A percentile compares a stretch with the other conserved stretches of the same genome.
phyloP scores from a whole-genome alignment of 2,329 filamentous ascomycete species.

The Phoma sp. region DNA sequence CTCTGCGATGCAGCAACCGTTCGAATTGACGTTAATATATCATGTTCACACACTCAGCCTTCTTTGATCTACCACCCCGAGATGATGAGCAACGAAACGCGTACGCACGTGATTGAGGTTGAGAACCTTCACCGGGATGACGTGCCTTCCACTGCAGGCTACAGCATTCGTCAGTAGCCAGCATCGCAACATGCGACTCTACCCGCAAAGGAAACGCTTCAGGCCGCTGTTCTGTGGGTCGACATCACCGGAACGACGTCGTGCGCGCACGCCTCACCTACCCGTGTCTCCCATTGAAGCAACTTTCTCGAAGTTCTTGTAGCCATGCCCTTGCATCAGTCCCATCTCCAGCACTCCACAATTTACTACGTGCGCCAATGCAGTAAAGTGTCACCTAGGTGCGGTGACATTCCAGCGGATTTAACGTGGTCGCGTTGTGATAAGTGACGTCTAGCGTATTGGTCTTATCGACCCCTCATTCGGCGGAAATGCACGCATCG shows the following conservation, averaged over 20 bases:
- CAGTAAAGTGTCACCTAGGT: neutral
- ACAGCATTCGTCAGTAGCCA: neutral
- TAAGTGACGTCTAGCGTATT: neutral
- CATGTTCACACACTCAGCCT: neutral
- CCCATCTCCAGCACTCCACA: neutral
- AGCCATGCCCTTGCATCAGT: neutral
- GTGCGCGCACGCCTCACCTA: conserved; percentile 1
- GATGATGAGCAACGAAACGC: neutral
- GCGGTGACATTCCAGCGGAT: neutral
- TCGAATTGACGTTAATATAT: conserved; percentile 6
- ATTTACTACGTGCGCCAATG: neutral
- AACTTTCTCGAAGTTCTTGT: neutral
- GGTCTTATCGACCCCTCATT: neutral
- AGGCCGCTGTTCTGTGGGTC: neutral
- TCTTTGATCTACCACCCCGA: neutral
- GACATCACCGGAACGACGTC: no score
- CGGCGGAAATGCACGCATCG: neutral
- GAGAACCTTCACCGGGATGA: neutral
- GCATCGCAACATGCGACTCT: neutral
- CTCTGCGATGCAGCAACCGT: neutral
- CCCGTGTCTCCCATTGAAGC: neutral
- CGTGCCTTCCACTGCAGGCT: neutral
- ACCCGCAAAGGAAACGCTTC: neutral
- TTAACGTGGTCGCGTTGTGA: neutral
- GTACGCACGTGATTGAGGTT: neutral